Percentiles rank a stretch among this genome's conserved stretches.
Conservation (phyloP, 2,329 filamentous ascomycete species). For the Paraphaeosphaeria sporulosa region DNA sequence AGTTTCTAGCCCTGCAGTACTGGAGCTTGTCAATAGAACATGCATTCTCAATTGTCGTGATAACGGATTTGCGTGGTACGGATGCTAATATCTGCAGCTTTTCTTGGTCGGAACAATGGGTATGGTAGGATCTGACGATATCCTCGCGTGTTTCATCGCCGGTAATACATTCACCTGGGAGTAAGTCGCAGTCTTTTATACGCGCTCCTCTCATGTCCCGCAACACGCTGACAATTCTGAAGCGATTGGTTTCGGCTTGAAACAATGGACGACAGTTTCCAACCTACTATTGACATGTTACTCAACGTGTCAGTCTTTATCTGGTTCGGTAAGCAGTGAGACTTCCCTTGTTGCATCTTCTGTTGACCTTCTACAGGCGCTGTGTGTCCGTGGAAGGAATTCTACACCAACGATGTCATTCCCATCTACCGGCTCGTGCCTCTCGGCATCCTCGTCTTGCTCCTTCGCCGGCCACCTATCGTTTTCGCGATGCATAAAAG, state of each 20-base stretch:
- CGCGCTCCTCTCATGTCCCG: conserved; percentile 16
- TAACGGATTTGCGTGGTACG: background rate
- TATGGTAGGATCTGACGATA: conserved; percentile 86
- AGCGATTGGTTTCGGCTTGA: conserved; percentile 89
- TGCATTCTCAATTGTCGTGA: background rate
- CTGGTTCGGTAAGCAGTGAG: conserved; percentile 71
- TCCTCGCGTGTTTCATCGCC: conserved; percentile 90
- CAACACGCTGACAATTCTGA: background rate
- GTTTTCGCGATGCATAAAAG: conserved; percentile 75
- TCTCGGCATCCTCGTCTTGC: conserved; percentile 77
- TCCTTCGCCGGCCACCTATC: conserved; percentile 80
- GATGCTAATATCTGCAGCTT: conserved; percentile 54
- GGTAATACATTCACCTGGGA: conserved; percentile 93
- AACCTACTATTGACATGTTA: conserved; percentile 93
- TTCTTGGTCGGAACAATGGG: conserved; percentile 89
- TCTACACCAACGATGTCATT: conserved; percentile 72
- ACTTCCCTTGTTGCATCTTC: background rate
- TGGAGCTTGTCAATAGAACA: background rate
- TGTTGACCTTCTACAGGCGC: conserved; percentile 52
- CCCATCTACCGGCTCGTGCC: conserved; percentile 75
- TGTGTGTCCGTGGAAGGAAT: conserved; percentile 79
- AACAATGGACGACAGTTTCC: conserved; percentile 88
- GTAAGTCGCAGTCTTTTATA: conserved; percentile 47
- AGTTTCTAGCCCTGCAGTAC: conserved; percentile 36
- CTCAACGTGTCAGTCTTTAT: conserved; percentile 89